phyloP scores from a whole-genome alignment of 139 green algal species.

The Coccomyxa sp. region DNA sequence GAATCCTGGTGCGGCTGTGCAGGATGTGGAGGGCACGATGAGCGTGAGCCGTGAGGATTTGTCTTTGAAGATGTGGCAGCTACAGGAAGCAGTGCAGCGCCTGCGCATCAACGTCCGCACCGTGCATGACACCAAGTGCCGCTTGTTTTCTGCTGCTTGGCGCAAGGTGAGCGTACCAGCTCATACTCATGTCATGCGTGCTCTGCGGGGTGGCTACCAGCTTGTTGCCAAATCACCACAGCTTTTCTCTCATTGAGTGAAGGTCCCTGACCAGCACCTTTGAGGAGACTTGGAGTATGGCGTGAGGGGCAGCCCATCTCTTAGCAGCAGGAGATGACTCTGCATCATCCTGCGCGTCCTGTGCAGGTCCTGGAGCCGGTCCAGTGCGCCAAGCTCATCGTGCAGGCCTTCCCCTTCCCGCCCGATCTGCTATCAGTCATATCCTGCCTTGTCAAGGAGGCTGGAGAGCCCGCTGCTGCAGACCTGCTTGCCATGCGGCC shows the following conservation, averaged over 20 bases:
- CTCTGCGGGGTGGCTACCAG: background rate
- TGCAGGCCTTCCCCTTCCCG: background rate
- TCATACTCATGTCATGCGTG: background rate
- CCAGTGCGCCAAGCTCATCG: background rate
- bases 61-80: too few species aligned
- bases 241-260: background rate
- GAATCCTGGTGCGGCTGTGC: too few species aligned
- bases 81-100: too few species aligned
- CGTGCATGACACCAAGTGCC: too few species aligned
- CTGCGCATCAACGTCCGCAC: too few species aligned
- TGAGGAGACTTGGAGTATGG: background rate
- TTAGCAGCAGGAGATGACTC: background rate
- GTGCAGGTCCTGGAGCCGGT: background rate
- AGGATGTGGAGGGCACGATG: too few species aligned
- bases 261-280: too few species aligned
- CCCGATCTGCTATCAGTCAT: background rate
- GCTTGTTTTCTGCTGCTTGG: too few species aligned
- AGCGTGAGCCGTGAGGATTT: too few species aligned
- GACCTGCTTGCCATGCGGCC: too few species aligned
- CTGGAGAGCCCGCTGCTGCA: background rate
- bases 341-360: background rate
- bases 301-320: background rate
- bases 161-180: background rate
- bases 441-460: background rate
- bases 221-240: background rate